Evolutionary conservation across 768 basidiomycete genomes (phyloP).

Genomic region (Mycena belliarum): DNA sequence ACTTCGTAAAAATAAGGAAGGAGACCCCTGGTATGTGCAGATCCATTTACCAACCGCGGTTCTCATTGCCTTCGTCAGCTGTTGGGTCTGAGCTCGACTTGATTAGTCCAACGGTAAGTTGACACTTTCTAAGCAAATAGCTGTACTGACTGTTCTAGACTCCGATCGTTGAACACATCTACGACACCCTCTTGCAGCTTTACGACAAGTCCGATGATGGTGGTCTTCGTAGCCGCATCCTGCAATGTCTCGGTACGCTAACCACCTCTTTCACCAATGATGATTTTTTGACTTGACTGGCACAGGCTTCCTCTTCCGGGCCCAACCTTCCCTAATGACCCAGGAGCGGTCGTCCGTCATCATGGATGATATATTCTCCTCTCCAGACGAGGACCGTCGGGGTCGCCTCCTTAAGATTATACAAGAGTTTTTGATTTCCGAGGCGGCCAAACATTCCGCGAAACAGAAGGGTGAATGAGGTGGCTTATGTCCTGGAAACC

Average conservation of each 20-base stretch:
- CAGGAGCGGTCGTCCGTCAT: slow-evolving; percentile 73
- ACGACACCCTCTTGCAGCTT: slow-evolving; percentile 66
- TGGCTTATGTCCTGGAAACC: background rate
- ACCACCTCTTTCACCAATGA: background rate
- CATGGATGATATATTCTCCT: slow-evolving; percentile 88
- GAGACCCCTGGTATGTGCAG: slow-evolving; percentile 57
- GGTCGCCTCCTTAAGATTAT: slow-evolving; percentile 82
- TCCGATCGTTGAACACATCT: slow-evolving; percentile 84
- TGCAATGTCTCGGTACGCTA: slow-evolving; percentile 81
- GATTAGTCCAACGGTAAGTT: slow-evolving; percentile 52
- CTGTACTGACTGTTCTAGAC: slow-evolving; percentile 39
- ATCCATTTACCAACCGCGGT: too few species aligned
- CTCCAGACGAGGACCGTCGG: slow-evolving; percentile 68
- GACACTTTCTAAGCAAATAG: background rate
- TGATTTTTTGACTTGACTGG: background rate
- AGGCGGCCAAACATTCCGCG: slow-evolving; percentile 74
- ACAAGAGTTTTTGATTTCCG: slow-evolving; percentile 87
- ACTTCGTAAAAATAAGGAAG: slow-evolving; percentile 75
- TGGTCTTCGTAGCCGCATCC: slow-evolving; percentile 64
- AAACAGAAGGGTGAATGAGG: slow-evolving; percentile 61
- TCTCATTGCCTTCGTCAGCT: slow-evolving; percentile 34
- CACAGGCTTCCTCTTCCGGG: slow-evolving; percentile 86
- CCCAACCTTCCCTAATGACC: slow-evolving; percentile 90
- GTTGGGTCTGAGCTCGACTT: slow-evolving; percentile 55
- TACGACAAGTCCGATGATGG: slow-evolving; percentile 65